A percentile compares a stretch with the other conserved stretches of the same genome.
phyloP scores from a whole-genome alignment of 2,329 filamentous ascomycete species.

The Pestalotiopsis sp. region DNA sequence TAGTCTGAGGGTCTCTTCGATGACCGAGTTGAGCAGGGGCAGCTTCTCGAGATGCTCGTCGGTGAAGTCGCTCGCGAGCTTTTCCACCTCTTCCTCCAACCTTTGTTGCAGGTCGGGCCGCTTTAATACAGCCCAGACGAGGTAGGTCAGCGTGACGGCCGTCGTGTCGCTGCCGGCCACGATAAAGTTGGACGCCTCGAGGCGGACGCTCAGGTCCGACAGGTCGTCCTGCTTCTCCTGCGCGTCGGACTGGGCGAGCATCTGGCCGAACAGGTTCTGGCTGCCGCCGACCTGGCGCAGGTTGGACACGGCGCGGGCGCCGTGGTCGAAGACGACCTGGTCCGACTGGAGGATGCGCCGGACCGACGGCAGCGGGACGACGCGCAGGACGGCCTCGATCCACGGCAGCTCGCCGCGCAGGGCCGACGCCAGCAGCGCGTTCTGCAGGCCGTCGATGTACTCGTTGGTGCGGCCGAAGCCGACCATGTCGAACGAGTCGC shows the following conservation, averaged over 20 bases:
- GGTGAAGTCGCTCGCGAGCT: conserved; percentile 24
- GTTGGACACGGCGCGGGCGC: not conserved
- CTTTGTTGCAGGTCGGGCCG: conserved; percentile 15
- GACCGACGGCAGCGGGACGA: not conserved
- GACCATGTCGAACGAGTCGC: conserved; percentile 54
- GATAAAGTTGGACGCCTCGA: conserved; percentile 25
- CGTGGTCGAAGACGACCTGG: not conserved
- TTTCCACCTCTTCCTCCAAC: conserved; percentile 22
- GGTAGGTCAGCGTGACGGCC: conserved; percentile 40
- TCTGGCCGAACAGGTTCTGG: conserved; percentile 7
- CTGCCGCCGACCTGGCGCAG: not conserved
- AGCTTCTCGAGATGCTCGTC: conserved; percentile 34
- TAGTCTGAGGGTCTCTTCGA: conserved; percentile 33
- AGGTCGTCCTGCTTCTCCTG: not conserved
- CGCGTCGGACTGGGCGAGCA: conserved; percentile 1
- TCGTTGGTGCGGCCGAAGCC: conserved; percentile 48
- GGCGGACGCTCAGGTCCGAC: not conserved
- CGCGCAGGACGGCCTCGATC: not conserved
- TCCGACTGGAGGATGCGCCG: not conserved
- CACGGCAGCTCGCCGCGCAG: not conserved
- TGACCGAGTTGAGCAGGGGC: conserved; percentile 33
- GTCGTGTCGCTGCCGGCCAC: conserved; percentile 44
- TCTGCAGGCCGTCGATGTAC: conserved; percentile 42
- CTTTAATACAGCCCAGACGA: conserved; percentile 28
- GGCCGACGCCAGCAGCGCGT: not conserved